phyloP scores from a whole-genome alignment of 331 rosid genomes.

The Phaseolus coccineus region DNA sequence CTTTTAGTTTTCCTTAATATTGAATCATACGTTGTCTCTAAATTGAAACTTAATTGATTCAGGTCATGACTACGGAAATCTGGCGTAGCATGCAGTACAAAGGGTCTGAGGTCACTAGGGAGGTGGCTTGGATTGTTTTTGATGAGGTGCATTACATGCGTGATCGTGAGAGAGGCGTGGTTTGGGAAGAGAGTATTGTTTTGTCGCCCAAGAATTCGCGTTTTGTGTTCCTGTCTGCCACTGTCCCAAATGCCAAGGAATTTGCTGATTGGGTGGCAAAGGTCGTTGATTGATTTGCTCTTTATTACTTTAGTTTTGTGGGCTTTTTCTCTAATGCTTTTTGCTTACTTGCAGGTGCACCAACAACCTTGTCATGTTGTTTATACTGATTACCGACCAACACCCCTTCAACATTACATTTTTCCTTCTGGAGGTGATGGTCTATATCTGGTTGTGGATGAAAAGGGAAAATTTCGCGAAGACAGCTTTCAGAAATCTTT shows the following conservation, averaged over 20 bases:
- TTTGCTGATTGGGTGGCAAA: slow-evolving; percentile 98
- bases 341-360: slow-evolving; percentile 71
- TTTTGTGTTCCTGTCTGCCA: slow-evolving; percentile 93
- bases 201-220: slow-evolving; percentile 94
- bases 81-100: slow-evolving; percentile 99
- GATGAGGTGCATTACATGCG: slow-evolving; percentile 99
- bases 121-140: slow-evolving; percentile 94
- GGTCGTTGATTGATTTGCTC: slow-evolving; percentile 47
- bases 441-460: slow-evolving; percentile 88
- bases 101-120: slow-evolving; percentile 89
- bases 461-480: slow-evolving; percentile 84
- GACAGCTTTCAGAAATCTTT: slow-evolving; percentile 86
- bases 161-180: slow-evolving; percentile 94
- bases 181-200: slow-evolving; percentile 99
- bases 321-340: slow-evolving; percentile 37
- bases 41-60: neutral
- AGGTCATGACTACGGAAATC: slow-evolving; percentile 98
- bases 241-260: slow-evolving; percentile 95
- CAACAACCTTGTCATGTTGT: slow-evolving; percentile 95
- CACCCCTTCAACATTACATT: slow-evolving; percentile 94
- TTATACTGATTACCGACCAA: slow-evolving; percentile 95
- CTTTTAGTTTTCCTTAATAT: neutral
- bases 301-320: neutral
- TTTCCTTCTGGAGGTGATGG: slow-evolving; percentile 92
- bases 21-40: neutral